phyloP scores from a whole-genome alignment of 2,329 filamentous ascomycete species.

The Stylonectria norvegica region DNA sequence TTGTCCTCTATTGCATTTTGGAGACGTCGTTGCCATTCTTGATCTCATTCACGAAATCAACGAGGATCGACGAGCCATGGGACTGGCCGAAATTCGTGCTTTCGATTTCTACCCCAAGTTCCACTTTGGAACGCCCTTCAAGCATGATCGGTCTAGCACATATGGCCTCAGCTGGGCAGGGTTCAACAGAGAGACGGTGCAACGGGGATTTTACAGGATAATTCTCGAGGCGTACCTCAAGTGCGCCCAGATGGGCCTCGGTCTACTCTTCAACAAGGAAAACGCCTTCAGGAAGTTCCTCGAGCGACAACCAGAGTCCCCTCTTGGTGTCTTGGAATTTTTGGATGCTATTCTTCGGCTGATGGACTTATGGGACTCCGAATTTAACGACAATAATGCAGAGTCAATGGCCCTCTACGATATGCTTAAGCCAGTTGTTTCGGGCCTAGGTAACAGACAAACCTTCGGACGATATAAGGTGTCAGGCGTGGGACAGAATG shows the following conservation, averaged over 20 bases:
- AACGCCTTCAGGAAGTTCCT: slow-evolving; percentile 32
- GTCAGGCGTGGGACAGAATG: no score
- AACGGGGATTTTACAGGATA: slow-evolving; percentile 33
- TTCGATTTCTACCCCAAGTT: slow-evolving; percentile 37
- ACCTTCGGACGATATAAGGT: no score
- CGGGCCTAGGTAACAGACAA: no score
- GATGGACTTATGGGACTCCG: slow-evolving; percentile 15
- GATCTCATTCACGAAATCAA: slow-evolving; percentile 38
- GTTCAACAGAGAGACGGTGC: slow-evolving; percentile 22
- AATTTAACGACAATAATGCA: slow-evolving; percentile 1
- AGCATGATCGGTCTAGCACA: slow-evolving; percentile 3
- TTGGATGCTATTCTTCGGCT: slow-evolving; percentile 34
- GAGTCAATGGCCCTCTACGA: slow-evolving; percentile 28
- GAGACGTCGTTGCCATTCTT: slow-evolving; percentile 32
- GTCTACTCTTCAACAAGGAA: slow-evolving; percentile 29
- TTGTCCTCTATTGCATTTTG: slow-evolving; percentile 37
- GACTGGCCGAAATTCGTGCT: slow-evolving; percentile 15
- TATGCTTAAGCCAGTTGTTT: slow-evolving; percentile 31
- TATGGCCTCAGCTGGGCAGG: slow-evolving; percentile 33
- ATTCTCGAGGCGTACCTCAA: slow-evolving; percentile 36
- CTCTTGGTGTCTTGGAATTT: slow-evolving; percentile 28
- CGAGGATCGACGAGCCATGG: slow-evolving; percentile 10
- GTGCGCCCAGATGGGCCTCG: slow-evolving; percentile 26
- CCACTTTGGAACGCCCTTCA: slow-evolving; percentile 26
- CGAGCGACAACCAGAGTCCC: slow-evolving; percentile 27